A percentile compares a stretch with the other conserved stretches of the same genome.
These are phyloP conservation scores for Nicotiana paniculata DNA, from an alignment of 257 asterid genomes.

Conservation along the genomic window DNA sequence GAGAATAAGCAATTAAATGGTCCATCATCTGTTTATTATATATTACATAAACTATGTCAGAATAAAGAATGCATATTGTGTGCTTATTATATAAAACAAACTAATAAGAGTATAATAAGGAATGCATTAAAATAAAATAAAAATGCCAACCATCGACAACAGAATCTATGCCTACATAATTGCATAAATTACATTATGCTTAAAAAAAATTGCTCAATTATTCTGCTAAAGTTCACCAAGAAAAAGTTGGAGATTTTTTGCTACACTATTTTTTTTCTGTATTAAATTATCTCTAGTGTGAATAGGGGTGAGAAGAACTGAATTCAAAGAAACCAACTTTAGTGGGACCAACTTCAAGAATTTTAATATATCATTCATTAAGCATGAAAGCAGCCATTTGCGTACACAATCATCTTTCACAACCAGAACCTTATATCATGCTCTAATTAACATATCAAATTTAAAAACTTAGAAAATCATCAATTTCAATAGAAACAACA, in stretches of 20 bases:
- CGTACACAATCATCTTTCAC: constrained; percentile 14
- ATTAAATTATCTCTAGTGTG: constrained; percentile 6
- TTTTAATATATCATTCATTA: constrained; percentile 12
- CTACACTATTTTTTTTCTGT: neutral
- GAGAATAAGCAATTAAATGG: neutral
- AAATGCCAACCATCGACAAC: neutral
- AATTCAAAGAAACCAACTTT: constrained; percentile 15
- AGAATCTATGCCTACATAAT: constrained; percentile 1
- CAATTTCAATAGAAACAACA: neutral
- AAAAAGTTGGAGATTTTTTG: neutral
- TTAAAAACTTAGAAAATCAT: neutral
- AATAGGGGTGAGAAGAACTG: constrained; percentile 22
- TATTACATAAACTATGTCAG: neutral
- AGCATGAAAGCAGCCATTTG: constrained; percentile 27
- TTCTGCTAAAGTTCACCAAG: neutral
- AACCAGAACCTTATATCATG: constrained; percentile 5
- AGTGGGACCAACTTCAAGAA: constrained; percentile 34
- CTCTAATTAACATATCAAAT: neutral
- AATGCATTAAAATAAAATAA: neutral
- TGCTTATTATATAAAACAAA: neutral
- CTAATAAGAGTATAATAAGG: neutral
- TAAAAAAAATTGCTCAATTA: neutral
- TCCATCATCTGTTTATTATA: neutral
- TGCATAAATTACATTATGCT: neutral
- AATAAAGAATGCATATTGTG: neutral